Evolutionary conservation across 2,329 filamentous ascomycete species (phyloP), one percentile per base, ranked within the genome.

Genomic region (Aureobasidium sp.): DNA sequence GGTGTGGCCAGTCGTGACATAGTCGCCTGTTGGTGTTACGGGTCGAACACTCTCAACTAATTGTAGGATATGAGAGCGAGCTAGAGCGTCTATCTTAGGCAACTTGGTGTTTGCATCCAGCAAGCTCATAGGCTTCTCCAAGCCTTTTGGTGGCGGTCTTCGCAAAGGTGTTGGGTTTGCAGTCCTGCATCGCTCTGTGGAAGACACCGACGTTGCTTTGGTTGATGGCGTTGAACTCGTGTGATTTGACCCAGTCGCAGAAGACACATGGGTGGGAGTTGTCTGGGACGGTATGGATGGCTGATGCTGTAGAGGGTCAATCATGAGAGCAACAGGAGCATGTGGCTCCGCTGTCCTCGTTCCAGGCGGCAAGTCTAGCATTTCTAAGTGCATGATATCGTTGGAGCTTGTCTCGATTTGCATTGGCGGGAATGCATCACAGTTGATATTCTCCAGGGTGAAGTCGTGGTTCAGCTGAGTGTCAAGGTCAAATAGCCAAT

Each of bases 401-500:
- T 16, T 21, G 2, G 47, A n/a, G 21, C 29, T 11, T 8, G 37
- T 4, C 21, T 55, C 37, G n/a, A 27, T 11, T 44, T 42, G 36
- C 34, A 25, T 39, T 29, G 34, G 21, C 16, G 36, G 30, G n/a
- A 55, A 44, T 11, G 27, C 37, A 21, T 27, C 29, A 16, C 13
- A 34, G 37, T 55, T 25, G 21, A 55, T n/a, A 14, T 5, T 14
- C 5, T n/a, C 47, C 7, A 49, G 9, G 10, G 11, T 25, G 16
- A 55, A 55, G 29, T 29, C 37, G 13, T 29, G 27, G 10, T 27
- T 32, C 3, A 37, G 34, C 21, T 29, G 9, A 30, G 39, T 34
- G 14, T 60, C 25, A 13, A 60, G 48, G 25, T 82, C 79, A 66
- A 86, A 86, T 2, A 86, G 68, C 83, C 84, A 86, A 62, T 82